Evolutionary conservation across 2,329 filamentous ascomycete genomes (phyloP).

Genomic region (Sphaerostilbella broomeana): DNA sequence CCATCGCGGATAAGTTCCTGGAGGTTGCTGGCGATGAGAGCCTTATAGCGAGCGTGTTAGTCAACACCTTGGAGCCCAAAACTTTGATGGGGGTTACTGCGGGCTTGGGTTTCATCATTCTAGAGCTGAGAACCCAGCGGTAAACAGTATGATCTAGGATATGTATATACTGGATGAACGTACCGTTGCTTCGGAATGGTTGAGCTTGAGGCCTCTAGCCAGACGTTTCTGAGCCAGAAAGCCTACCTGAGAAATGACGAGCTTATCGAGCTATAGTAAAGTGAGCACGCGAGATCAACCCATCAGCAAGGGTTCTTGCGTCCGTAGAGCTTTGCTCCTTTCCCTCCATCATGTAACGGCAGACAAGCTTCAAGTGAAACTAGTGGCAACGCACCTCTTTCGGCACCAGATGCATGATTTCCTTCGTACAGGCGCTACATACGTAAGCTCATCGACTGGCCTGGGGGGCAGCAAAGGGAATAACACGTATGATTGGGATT

Average conservation of each 20-base stretch:
- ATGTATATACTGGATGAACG: conserved; percentile 15
- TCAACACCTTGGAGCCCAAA: not conserved
- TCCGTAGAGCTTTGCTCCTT: too few species aligned
- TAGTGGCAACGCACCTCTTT: conserved; percentile 42
- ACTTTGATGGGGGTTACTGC: too few species aligned
- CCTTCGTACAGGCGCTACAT: not conserved
- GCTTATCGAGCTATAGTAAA: conserved; percentile 75
- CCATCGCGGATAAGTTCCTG: conserved; percentile 98
- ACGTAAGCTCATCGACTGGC: too few species aligned
- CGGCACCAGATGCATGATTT: conserved; percentile 41
- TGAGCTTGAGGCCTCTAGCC: conserved; percentile 79
- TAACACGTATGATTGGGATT: too few species aligned
- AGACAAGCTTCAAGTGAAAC: too few species aligned
- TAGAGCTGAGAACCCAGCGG: not conserved
- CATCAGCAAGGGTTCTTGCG: too few species aligned
- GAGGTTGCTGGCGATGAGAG: conserved; percentile 78
- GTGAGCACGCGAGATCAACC: too few species aligned
- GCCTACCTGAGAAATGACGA: conserved; percentile 83
- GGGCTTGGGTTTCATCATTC: too few species aligned
- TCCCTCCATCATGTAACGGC: too few species aligned
- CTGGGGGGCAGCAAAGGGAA: too few species aligned
- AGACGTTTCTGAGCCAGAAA: conserved; percentile 81
- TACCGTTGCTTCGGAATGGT: conserved; percentile 83
- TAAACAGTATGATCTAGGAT: not conserved
- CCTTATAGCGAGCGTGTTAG: conserved; percentile 35